These are phyloP conservation scores for Castanea sativa DNA, from an alignment of 306 rosid species.

Conservation along the genomic window DNA sequence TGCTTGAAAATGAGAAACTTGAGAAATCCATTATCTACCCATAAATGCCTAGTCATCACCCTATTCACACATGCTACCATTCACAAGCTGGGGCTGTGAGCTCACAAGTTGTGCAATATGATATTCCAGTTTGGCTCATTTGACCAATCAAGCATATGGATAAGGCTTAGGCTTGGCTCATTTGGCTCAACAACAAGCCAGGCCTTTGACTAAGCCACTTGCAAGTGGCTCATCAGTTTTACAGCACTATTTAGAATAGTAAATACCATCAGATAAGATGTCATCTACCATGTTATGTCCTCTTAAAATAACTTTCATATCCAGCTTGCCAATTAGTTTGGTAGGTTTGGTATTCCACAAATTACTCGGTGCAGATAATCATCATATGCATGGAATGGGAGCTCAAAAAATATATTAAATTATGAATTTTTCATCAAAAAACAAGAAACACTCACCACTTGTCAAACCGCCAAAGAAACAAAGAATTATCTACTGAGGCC, in stretches of 20 bases:
- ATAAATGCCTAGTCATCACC: neutral
- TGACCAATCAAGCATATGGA: neutral
- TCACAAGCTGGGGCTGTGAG: neutral
- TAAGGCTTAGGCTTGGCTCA: neutral
- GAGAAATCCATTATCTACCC: neutral
- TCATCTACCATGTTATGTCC: neutral
- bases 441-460: constrained; percentile 66
- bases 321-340: neutral
- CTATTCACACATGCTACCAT: neutral
- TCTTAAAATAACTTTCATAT: neutral
- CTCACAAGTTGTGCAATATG: neutral
- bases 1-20: neutral
- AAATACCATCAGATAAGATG: neutral
- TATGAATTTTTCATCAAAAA: neutral
- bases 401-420: constrained; percentile 1
- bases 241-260: neutral
- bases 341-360: neutral
- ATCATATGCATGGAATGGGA: neutral
- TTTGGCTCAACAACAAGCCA: neutral
- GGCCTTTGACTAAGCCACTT: neutral
- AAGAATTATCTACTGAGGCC: constrained; percentile 91
- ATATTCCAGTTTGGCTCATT: neutral
- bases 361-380: neutral
- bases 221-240: neutral
- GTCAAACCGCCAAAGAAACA: constrained; percentile 97